phyloP scores from a whole-genome alignment of 164 flowering plant genomes.

The Vitis amurensis region DNA sequence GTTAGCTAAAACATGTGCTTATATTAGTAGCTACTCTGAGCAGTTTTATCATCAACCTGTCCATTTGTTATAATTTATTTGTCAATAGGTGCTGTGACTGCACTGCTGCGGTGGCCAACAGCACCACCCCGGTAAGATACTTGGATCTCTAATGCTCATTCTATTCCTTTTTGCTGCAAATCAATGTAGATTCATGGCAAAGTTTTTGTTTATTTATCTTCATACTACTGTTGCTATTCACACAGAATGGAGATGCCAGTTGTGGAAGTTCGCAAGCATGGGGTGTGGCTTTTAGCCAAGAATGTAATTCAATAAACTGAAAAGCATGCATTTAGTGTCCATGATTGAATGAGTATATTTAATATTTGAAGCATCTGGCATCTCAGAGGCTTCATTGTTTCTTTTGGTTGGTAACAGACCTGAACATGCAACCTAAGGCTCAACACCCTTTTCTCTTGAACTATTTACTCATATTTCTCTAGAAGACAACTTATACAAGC shows the following conservation, averaged over 20 bases:
- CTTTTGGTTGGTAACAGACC: too few species aligned
- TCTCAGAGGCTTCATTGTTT: neutral
- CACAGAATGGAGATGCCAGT: slow-evolving; percentile 97
- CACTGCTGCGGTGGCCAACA: slow-evolving; percentile 92
- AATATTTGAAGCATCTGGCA: neutral
- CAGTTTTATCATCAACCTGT: neutral
- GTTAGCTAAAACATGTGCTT: slow-evolving; percentile 30
- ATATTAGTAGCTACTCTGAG: slow-evolving; percentile 11
- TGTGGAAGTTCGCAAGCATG: slow-evolving; percentile 76
- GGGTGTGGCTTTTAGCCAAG: slow-evolving; percentile 91
- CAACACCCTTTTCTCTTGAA: neutral
- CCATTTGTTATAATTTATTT: neutral
- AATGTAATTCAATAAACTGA: slow-evolving; percentile 46
- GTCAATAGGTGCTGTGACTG: slow-evolving; percentile 60
- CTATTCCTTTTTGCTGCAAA: neutral
- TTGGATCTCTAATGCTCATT: neutral
- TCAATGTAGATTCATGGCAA: neutral
- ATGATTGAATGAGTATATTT: slow-evolving; percentile 3
- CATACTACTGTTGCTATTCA: slow-evolving; percentile 4
- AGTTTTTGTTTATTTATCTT: slow-evolving; percentile 9
- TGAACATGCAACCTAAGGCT: neutral
- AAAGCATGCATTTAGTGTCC: slow-evolving; percentile 2
- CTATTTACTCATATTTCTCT: neutral
- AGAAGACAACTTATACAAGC: neutral
- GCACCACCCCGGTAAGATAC: slow-evolving; percentile 73